Evolutionary conservation across 768 basidiomycete genomes (phyloP).

Genomic region (Phlebiopsis gigantea): DNA sequence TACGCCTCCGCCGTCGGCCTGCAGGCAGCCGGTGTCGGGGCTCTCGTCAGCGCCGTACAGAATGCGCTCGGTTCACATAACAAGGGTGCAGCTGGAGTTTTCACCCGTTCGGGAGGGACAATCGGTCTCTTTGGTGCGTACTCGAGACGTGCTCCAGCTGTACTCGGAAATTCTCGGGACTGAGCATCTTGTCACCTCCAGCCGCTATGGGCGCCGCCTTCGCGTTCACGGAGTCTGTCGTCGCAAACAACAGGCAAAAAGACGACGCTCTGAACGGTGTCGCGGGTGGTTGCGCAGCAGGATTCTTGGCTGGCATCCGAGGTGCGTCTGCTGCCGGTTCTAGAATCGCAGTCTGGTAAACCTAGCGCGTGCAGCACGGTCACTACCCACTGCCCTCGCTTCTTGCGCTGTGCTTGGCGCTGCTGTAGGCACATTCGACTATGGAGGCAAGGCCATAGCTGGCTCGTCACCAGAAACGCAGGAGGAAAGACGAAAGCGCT

Average conservation of each 20-base stretch:
- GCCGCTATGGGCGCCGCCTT: constrained; percentile 89
- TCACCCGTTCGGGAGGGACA: constrained; percentile 83
- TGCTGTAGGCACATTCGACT: constrained; percentile 76
- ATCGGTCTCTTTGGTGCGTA: constrained; percentile 83
- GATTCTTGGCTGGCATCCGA: constrained; percentile 84
- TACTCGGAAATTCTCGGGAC: constrained; percentile 7
- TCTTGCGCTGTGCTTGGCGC: constrained; percentile 77
- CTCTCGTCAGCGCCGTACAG: constrained; percentile 68
- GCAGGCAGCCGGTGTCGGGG: constrained; percentile 62
- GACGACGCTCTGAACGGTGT: constrained; percentile 82
- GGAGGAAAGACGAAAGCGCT: constrained; percentile 71
- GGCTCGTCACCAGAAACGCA: constrained; percentile 38
- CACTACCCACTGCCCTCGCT: constrained; percentile 75
- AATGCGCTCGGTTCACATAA: constrained; percentile 78
- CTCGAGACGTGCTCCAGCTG: not conserved
- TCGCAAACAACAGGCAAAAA: constrained; percentile 75
- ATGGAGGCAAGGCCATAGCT: constrained; percentile 55
- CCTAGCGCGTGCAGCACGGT: constrained; percentile 52
- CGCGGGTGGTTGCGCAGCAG: constrained; percentile 87
- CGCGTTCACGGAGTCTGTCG: constrained; percentile 72
- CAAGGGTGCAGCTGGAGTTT: constrained; percentile 77
- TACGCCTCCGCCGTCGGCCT: constrained; percentile 54
- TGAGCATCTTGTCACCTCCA: constrained; percentile 26
- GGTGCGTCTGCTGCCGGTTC: constrained; percentile 39
- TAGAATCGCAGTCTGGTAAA: constrained; percentile 10